Percentiles rank a stretch among this genome's conserved stretches.
These are phyloP conservation scores for Mycena epipterygia DNA, from an alignment of 768 basidiomycete species.

Conservation along the genomic window DNA sequence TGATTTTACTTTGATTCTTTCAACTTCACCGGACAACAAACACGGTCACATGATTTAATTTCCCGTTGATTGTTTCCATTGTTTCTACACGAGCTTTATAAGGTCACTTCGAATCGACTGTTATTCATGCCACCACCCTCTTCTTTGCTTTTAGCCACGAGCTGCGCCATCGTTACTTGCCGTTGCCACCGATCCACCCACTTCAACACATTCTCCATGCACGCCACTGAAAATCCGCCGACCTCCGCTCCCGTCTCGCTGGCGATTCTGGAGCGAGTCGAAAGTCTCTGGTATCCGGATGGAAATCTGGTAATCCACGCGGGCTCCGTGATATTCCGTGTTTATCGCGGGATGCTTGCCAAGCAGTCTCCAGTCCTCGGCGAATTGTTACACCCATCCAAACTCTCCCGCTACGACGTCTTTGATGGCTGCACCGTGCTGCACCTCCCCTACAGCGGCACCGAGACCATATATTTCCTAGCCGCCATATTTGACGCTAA, in stretches of 20 bases:
- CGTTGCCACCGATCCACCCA: too few relatives aligned
- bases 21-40: too few relatives aligned
- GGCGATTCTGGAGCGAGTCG: neutral
- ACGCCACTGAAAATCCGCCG: too few relatives aligned
- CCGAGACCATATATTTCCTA: neutral
- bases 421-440: conserved; percentile 8
- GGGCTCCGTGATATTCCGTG: neutral
- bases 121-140: too few relatives aligned
- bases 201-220: too few relatives aligned
- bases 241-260: neutral
- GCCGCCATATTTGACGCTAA: conserved; percentile 7
- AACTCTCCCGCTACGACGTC: neutral
- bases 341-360: conserved; percentile 10
- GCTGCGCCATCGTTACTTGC: too few relatives aligned
- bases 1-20: too few relatives aligned
- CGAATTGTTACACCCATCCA: neutral
- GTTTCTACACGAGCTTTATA: too few relatives aligned
- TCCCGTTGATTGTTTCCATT: too few relatives aligned
- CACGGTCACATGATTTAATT: too few relatives aligned
- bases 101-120: too few relatives aligned
- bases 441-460: neutral
- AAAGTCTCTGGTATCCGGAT: neutral
- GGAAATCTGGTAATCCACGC: conserved; percentile 8
- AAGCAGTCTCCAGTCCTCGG: neutral
- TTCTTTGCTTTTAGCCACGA: too few relatives aligned